Percentiles rank a stretch among this genome's conserved stretches.
These are phyloP conservation scores for Ochromonas danica DNA, from an alignment of 108 stramenopile species.

Conservation along the genomic window DNA sequence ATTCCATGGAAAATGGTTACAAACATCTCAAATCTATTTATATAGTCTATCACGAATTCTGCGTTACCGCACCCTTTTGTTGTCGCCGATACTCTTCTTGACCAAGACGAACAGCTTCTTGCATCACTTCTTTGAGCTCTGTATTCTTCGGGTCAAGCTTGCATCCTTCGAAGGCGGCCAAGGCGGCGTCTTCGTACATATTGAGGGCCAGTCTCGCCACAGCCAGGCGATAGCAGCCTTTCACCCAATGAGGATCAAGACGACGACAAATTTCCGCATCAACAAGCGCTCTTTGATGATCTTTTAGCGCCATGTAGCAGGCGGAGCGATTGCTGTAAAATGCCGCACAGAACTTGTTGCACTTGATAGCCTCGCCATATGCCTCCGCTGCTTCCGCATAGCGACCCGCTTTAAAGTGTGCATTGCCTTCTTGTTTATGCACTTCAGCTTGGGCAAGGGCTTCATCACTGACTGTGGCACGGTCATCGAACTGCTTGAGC, in stretches of 20 bases:
- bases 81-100: conserved; percentile 47
- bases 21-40: too few species aligned
- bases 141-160: conserved; percentile 53
- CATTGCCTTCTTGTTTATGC: conserved; percentile 35
- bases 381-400: conserved; percentile 34
- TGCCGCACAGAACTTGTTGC: conserved; percentile 40
- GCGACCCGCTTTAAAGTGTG: conserved; percentile 35
- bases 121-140: conserved; percentile 55
- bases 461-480: conserved; percentile 6
- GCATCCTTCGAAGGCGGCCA: conserved; percentile 63
- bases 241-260: conserved; percentile 64
- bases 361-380: conserved; percentile 46
- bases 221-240: conserved; percentile 66
- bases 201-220: conserved; percentile 61
- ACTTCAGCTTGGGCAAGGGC: conserved; percentile 25
- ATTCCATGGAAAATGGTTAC: too few species aligned
- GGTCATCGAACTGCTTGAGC: background rate
- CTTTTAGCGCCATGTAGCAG: conserved; percentile 41
- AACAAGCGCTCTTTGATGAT: conserved; percentile 40
- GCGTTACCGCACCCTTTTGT: too few species aligned
- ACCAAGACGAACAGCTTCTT: conserved; percentile 52
- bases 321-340: conserved; percentile 52
- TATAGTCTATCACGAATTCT: too few species aligned
- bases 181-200: conserved; percentile 53
- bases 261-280: conserved; percentile 46